Base-by-base conservation (phyloP, 495 filamentous ascomycete species). In the Oleoguttula mirabilis region DNA sequence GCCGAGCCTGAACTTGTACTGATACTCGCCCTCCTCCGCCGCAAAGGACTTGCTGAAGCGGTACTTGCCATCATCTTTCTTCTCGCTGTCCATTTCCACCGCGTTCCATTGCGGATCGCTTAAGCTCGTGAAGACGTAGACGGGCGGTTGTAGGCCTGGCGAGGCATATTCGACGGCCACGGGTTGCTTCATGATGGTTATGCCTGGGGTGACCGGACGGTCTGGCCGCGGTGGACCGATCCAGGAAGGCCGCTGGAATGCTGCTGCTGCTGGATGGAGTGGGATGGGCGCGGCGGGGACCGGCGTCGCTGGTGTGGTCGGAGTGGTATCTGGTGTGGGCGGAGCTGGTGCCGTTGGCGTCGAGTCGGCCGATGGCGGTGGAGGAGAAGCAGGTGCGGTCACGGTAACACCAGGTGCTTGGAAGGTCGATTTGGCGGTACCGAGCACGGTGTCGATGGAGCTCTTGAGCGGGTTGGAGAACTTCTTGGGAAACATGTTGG, bases 1-100 rank as follows among this genome's bases (percentile, higher is more conserved):
- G 4, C 76, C 79, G 37, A 81, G 57, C 17, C 77, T 68, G 52
- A 84, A 82, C 55, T 82, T 82, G 63, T 82, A 84, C 49, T 80
- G 72, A 45, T 78, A 73, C 43, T 71, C 51, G 14, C 68, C 66
- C 21, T 61, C 53, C 21, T 77, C 52, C 17, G 69, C 64, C 14
- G 64, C 61, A 19, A 69, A 64, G 0, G 32, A 14, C 36, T 42
- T 55, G 32, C 4, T 32, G 44, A 62, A 64, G 28, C 52, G 52
- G 12, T 56, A 48, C 14, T 60, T 52, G 4, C 54, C 57, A 21
- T 47, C 35, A 10, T 47, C 49, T 34, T 33, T 50, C 25, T 52
- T 27, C 7, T 50, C 43, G 6, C 59, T 63, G 36, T 61, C 63
- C 71, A 83, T 76, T 62, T 81, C 75, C 15, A 70, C 50, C 3